Evolutionary conservation across 2,329 filamentous ascomycete genomes (phyloP).

Genomic region (Exophiala aquamarina): DNA sequence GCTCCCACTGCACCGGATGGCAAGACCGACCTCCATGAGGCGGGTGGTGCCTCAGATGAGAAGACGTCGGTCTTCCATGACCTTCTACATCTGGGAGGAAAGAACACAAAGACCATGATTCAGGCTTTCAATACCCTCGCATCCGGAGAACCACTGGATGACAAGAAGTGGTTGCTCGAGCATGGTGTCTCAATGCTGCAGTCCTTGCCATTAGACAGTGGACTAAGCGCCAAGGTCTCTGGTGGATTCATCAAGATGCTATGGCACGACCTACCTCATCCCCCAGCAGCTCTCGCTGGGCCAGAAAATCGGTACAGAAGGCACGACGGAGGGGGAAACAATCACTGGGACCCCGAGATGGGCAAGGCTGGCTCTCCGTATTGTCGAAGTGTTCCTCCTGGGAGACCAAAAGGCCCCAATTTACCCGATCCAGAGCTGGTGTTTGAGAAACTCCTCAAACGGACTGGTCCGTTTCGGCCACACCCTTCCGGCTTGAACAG

Average conservation of each 20-base stretch:
- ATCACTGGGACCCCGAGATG: slow-evolving; percentile 51
- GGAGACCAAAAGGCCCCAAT: slow-evolving; percentile 51
- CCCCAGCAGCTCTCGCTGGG: slow-evolving; percentile 47
- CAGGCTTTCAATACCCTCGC: slow-evolving; percentile 44
- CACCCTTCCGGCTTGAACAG: slow-evolving; percentile 48
- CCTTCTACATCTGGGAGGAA: slow-evolving; percentile 39
- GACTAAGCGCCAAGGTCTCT: slow-evolving; percentile 48
- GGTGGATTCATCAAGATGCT: slow-evolving; percentile 55
- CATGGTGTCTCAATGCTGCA: slow-evolving; percentile 55
- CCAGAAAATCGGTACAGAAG: slow-evolving; percentile 45
- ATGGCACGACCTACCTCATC: slow-evolving; percentile 55
- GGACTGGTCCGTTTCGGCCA: slow-evolving; percentile 40
- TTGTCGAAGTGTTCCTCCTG: slow-evolving; percentile 44
- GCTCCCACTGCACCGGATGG: slow-evolving; percentile 50
- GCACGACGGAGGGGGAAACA: slow-evolving; percentile 49
- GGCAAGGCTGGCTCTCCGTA: slow-evolving; percentile 54
- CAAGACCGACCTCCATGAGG: slow-evolving; percentile 40
- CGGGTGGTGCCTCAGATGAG: slow-evolving; percentile 30
- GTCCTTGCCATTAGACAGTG: slow-evolving; percentile 49
- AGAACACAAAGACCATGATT: slow-evolving; percentile 40
- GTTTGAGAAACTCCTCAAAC: slow-evolving; percentile 46
- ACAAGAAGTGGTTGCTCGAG: slow-evolving; percentile 50
- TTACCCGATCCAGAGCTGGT: slow-evolving; percentile 50
- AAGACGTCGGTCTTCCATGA: slow-evolving; percentile 45
- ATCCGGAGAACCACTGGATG: slow-evolving; percentile 47